Evolutionary conservation across 140 eudicot genomes (phyloP), one percentile per base, ranked within the genome.

Genomic region (Flaveria floridana): DNA sequence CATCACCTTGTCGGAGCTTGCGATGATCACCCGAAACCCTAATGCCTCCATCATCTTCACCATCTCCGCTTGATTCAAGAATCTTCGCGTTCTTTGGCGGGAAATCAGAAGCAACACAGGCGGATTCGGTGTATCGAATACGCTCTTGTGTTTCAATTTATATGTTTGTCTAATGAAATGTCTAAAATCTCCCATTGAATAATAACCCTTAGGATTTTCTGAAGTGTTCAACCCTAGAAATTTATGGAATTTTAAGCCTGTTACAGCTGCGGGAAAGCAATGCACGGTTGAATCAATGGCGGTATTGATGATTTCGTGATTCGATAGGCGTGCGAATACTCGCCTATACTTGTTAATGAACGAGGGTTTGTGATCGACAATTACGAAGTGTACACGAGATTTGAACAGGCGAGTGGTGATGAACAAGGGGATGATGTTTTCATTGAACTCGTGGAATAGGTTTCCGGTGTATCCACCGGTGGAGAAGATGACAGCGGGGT

Each of bases 401-500:
- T 16, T 74, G 65, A 89, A 82, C 11, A 85, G 86, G 70, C 77
- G 84, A 16, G 86, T 50, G 0, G 96, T 87, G 63, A 89, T 81
- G 74, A 59, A 89, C 7, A 89, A 73, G 15, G 94, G 96, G 20
- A 89, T 85, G 3, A 89, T 70, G 70, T 87, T 84, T 48, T 89
- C 96, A 68, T 87, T 87, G 71, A 87, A 67, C 51, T 89, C 94
- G 61, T 89, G 96, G 82, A 85, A 89, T 7, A 77, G 58, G 81
- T 89, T 89, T 19, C 93, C 93, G 1, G 88, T 85, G 84, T 80
- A 83, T 47, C 87, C 85, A 2, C 91, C 89, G 16, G 94, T 66
- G 6, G 96, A 87, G 78, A 89, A 87, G 28, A 89, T 65, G 2
- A 87, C 82, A 39, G 87, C 96, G 19, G 96, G 91, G 56, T 79